These are phyloP conservation scores for Xerocomellus intermedius DNA, from an alignment of 768 basidiomycete species.

Conservation along the genomic window DNA sequence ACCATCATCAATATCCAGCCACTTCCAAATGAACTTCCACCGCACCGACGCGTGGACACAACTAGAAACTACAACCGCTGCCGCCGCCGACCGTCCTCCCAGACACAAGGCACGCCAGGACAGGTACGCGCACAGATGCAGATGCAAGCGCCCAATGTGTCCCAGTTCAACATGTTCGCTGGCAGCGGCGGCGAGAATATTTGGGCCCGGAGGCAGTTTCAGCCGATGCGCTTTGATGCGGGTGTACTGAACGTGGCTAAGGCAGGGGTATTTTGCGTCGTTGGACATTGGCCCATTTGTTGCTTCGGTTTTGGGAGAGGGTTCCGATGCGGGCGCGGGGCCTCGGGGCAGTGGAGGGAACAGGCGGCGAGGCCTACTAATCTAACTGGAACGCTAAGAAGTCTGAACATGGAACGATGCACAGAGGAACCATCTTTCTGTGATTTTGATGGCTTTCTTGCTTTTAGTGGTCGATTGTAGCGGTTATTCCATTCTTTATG, in stretches of 20 bases:
- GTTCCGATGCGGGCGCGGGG: neutral
- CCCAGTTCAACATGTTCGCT: conserved; percentile 30
- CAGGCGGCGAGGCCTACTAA: conserved; percentile 2
- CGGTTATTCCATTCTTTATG: neutral
- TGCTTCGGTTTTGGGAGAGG: conserved; percentile 1
- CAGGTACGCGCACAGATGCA: neutral
- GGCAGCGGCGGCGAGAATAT: conserved; percentile 27
- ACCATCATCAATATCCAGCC: conserved; percentile 22
- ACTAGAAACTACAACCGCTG: conserved; percentile 48
- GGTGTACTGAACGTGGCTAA: conserved; percentile 15
- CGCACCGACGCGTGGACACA: conserved; percentile 33
- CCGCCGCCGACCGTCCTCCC: conserved; percentile 18
- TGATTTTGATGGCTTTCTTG: too few species aligned
- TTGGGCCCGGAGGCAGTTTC: conserved; percentile 23
- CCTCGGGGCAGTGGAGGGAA: conserved; percentile 7
- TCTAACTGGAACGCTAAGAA: neutral
- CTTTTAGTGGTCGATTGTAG: neutral
- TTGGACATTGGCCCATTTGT: conserved; percentile 17
- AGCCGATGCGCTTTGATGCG: conserved; percentile 17
- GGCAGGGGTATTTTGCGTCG: conserved; percentile 20
- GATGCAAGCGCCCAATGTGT: conserved; percentile 8
- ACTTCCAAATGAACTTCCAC: conserved; percentile 37
- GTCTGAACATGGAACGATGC: neutral
- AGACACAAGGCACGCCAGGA: neutral
- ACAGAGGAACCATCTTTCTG: neutral